Evolutionary conservation across 2,329 filamentous ascomycete species (phyloP).

Genomic region (Emergomyces orientalis): DNA sequence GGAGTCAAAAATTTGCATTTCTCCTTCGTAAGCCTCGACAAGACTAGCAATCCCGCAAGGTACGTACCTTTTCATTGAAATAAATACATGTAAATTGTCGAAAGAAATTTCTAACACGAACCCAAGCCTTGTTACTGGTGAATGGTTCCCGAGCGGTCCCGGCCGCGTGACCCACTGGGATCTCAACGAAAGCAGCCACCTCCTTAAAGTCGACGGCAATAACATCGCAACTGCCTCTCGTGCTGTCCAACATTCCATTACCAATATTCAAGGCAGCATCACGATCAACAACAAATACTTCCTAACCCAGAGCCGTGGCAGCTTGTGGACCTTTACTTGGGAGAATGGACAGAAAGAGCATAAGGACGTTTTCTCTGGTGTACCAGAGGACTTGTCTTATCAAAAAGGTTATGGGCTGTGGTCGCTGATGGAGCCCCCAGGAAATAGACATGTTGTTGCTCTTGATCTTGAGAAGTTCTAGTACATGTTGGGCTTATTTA

Average conservation of each 20-base stretch:
- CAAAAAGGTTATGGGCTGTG: slow-evolving; percentile 7
- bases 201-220: slow-evolving; percentile 18
- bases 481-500: not conserved
- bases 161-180: slow-evolving; percentile 18
- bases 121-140: slow-evolving; percentile 28
- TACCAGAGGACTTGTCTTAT: slow-evolving; percentile 6
- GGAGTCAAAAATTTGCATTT: slow-evolving; percentile 22
- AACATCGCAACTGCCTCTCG: slow-evolving; percentile 19
- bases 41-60: slow-evolving; percentile 10
- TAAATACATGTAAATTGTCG: not conserved
- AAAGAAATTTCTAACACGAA: slow-evolving; percentile 14
- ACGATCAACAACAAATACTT: slow-evolving; percentile 26
- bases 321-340: slow-evolving; percentile 7
- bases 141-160: slow-evolving; percentile 23
- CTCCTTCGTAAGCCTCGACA: slow-evolving; percentile 30
- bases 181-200: slow-evolving; percentile 24
- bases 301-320: slow-evolving; percentile 14
- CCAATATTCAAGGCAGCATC: slow-evolving; percentile 29
- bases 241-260: slow-evolving; percentile 26
- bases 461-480: slow-evolving; percentile 7
- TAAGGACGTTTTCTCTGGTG: slow-evolving; percentile 1
- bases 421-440: slow-evolving; percentile 2
- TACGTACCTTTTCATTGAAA: not conserved
- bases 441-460: slow-evolving; percentile 8
- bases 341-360: not conserved